Base-by-base conservation (phyloP, 1,139 yeast species). In the Suhomyces kunorum region DNA sequence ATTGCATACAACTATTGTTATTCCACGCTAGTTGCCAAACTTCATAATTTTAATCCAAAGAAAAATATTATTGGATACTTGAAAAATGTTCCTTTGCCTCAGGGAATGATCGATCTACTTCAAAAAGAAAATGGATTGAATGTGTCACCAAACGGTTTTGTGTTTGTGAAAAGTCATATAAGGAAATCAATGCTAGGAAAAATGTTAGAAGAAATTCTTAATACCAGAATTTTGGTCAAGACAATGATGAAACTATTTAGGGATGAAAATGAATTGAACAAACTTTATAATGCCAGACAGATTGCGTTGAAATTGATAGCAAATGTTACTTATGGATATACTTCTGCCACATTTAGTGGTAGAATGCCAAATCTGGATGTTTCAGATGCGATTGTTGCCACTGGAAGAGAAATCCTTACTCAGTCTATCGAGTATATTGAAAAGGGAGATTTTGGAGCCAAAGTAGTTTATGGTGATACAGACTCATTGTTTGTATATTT, bases 311-410 rank as follows among this genome's bases (percentile, higher is more conserved):
- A 92, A 55, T 66, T 92, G 44, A 83, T 90, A 39, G 97, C 98
- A 1, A 90, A 89, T 60, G 98, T 92, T 12, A 90, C 97, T 0
- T 92, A 92, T 65, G 98, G 98, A 0, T 92, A 92, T 56, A 77
- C 98, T 0, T 85, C 97, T 0, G 98, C 98, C 0, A 80, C 96
- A 0, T 92, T 83, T 55, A 88, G 96, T 24, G 98, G 98, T 0
- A 68, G 98, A 48, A 92, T 92, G 98, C 98, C 98, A 0, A 87
- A 94, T 53, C 81, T 95, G 0, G 98, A 89, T 57, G 76, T 92
- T 23, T 96, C 98, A 0, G 98, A 92, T 63, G 85, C 95, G 8
- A 88, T 92, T 56, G 98, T 92, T 0, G 81, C 92, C 19, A 83
- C 94, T 0, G 98, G 94, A 0, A 69, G 98, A 43, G 97, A 90